Evolutionary conservation across 306 rosid species (phyloP), one percentile per base, ranked within the genome.

Genomic region (Pterocarpus macrocarpus): DNA sequence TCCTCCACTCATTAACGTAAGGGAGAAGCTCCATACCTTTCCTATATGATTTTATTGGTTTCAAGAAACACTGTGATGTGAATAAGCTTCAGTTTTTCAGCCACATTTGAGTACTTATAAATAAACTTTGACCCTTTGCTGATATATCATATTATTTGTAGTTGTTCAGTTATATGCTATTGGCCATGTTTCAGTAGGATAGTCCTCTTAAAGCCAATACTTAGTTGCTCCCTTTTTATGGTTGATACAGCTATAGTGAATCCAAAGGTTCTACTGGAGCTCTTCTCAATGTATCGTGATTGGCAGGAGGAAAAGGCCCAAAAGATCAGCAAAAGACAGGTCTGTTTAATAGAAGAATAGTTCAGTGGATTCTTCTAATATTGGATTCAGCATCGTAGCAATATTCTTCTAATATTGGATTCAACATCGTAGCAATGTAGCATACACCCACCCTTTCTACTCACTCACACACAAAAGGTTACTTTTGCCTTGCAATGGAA

Each of bases 181-280:
- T 35, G 59, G 53, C 49, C 10, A 16, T 79, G 61, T 75, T 77
- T 77, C 13, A 38, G 16, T 11, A 69, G 17, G 13, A 30, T 36
- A 63, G 59, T 75, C 75, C 58, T 57, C 12, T 57, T 68, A 50
- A 57, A 34, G 63, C 38, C n/a, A 71, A 79, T 67, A 64, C 67
- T 79, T 76, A 7, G 56, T 73, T 58, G 50, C 49, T 75, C 15
- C 11, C 36, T 14, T 71, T 83, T 78, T 80, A 41, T 75, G 82
- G 22, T 69, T 75, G 71, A 76, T 77, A 59, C 79, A 90, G 97
- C 88, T 80, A 81, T 82, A 8, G 92, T 92, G 83, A 79, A 95
- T 93, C 97, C 99, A 0, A 91, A 89, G 83, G 92, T 93, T 80
- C 67, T 95, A 17, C 49, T 87, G 86, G 99, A 93, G 82, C 96